Percentiles rank a stretch among this genome's conserved stretches.
Evolutionary conservation across 169 alveolate species (phyloP).

Genomic region (Plasmodium gaboni): DNA sequence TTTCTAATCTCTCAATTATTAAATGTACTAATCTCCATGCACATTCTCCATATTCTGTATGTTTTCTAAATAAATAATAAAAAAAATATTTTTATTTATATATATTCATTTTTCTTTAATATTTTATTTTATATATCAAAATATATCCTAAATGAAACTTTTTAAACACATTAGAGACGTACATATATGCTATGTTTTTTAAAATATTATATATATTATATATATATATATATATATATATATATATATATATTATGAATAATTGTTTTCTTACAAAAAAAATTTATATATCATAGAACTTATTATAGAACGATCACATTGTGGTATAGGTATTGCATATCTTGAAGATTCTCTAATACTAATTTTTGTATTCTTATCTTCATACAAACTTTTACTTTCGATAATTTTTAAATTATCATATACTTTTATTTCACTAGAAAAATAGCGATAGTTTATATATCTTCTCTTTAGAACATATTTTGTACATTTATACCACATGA

Average conservation of each 20-base stretch:
- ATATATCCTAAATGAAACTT: neutral
- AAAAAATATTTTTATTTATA: neutral
- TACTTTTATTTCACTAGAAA: slow-evolving; percentile 57
- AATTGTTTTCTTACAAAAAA: slow-evolving; percentile 30
- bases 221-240: neutral
- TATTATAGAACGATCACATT: slow-evolving; percentile 67
- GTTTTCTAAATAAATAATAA: slow-evolving; percentile 32
- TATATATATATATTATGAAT: neutral
- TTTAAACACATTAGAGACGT: neutral
- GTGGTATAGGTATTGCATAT: slow-evolving; percentile 72
- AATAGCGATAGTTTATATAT: slow-evolving; percentile 39
- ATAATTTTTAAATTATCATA: slow-evolving; percentile 57
- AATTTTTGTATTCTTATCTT: slow-evolving; percentile 69
- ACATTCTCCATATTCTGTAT: slow-evolving; percentile 79
- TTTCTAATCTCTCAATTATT: slow-evolving; percentile 84
- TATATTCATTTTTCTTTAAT: slow-evolving; percentile 4
- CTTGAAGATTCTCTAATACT: slow-evolving; percentile 65
- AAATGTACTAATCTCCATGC: slow-evolving; percentile 83
- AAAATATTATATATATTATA: neutral
- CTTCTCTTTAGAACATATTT: slow-evolving; percentile 40
- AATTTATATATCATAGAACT: slow-evolving; percentile 53
- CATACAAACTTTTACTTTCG: slow-evolving; percentile 69
- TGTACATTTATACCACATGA: slow-evolving; percentile 72
- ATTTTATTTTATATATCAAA: neutral
- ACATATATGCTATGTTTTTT: slow-evolving; percentile 7